phyloP scores from a whole-genome alignment of 2,329 filamentous ascomycete genomes.

The Reticulascus tulasneorum region DNA sequence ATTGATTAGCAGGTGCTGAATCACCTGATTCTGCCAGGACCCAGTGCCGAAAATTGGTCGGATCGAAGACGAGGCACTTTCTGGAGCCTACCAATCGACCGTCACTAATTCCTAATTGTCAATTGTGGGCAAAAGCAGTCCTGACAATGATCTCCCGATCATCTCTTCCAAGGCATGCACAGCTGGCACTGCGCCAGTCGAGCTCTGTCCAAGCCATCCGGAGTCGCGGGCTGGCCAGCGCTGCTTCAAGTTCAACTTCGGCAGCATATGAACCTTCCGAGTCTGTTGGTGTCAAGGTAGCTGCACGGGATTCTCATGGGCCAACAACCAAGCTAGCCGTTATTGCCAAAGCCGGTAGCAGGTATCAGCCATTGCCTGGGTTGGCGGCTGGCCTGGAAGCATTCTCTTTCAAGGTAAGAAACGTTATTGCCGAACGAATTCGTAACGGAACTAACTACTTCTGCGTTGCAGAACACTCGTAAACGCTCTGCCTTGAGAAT shows the following conservation, averaged over 20 bases:
- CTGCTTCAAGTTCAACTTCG: slow-evolving; percentile 56
- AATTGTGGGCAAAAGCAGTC: slow-evolving; percentile 54
- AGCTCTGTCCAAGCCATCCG: slow-evolving; percentile 52
- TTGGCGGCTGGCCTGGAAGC: slow-evolving; percentile 86
- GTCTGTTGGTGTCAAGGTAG: slow-evolving; percentile 84
- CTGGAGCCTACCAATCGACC: slow-evolving; percentile 16
- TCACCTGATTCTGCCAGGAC: no score
- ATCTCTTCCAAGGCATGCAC: slow-evolving; percentile 54
- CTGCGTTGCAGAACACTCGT: slow-evolving; percentile 66
- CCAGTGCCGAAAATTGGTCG: slow-evolving; percentile 19
- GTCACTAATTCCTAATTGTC: slow-evolving; percentile 28
- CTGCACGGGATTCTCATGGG: slow-evolving; percentile 82
- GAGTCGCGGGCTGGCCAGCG: slow-evolving; percentile 52
- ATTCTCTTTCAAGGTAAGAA: slow-evolving; percentile 90
- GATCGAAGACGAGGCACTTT: slow-evolving; percentile 16
- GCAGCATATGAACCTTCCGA: slow-evolving; percentile 87
- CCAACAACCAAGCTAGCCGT: slow-evolving; percentile 88
- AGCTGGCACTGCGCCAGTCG: slow-evolving; percentile 54
- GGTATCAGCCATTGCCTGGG: slow-evolving; percentile 87
- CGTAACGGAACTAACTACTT: slow-evolving; percentile 3
- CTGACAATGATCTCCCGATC: slow-evolving; percentile 62
- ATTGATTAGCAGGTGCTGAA: slow-evolving; percentile 5
- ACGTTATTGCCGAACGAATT: background rate
- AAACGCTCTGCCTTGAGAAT: slow-evolving; percentile 90
- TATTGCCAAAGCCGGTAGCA: slow-evolving; percentile 89